Evolutionary conservation across 2,329 filamentous ascomycete species (phyloP).

Genomic region (Pyrenophora teres): DNA sequence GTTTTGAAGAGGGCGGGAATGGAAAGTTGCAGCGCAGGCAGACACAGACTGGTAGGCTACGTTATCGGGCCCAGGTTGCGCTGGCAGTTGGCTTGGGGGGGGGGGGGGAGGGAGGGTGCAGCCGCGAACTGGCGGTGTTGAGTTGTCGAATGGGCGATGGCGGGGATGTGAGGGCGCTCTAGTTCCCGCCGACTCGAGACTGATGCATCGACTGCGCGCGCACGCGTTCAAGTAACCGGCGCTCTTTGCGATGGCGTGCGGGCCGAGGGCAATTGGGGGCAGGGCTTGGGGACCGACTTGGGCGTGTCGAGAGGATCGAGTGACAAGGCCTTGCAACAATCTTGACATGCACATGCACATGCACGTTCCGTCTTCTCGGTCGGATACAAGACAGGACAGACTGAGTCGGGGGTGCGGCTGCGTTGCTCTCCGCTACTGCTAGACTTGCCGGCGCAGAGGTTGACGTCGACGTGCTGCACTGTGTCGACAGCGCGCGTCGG

Average conservation of each 20-base stretch:
- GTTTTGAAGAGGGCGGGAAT: neutral
- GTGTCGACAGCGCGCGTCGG: slow-evolving; percentile 10
- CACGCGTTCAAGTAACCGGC: neutral
- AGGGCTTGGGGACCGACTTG: neutral
- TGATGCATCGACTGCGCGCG: slow-evolving; percentile 15
- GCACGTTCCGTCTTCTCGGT: too few relatives aligned
- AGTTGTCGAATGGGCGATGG: slow-evolving; percentile 24
- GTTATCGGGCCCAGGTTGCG: slow-evolving; percentile 9
- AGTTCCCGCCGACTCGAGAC: slow-evolving; percentile 15
- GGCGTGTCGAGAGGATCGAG: neutral
- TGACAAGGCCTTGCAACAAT: too few relatives aligned
- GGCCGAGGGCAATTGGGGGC: neutral
- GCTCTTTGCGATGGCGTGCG: slow-evolving; percentile 10
- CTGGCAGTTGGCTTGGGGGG: slow-evolving; percentile 11
- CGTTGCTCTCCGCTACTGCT: neutral
- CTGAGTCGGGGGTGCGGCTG: neutral
- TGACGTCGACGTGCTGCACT: neutral
- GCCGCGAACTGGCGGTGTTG: slow-evolving; percentile 18
- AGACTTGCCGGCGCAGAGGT: neutral
- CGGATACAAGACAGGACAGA: too few relatives aligned
- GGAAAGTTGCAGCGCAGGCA: slow-evolving; percentile 4
- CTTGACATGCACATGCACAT: too few relatives aligned
- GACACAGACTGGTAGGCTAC: slow-evolving; percentile 3
- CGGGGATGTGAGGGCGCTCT: slow-evolving; percentile 17
- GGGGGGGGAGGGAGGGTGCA: slow-evolving; percentile 14